A percentile compares a stretch with the other conserved stretches of the same genome.
phyloP scores from a whole-genome alignment of 2,329 filamentous ascomycete species.

The Thermomyces lanuginosus region DNA sequence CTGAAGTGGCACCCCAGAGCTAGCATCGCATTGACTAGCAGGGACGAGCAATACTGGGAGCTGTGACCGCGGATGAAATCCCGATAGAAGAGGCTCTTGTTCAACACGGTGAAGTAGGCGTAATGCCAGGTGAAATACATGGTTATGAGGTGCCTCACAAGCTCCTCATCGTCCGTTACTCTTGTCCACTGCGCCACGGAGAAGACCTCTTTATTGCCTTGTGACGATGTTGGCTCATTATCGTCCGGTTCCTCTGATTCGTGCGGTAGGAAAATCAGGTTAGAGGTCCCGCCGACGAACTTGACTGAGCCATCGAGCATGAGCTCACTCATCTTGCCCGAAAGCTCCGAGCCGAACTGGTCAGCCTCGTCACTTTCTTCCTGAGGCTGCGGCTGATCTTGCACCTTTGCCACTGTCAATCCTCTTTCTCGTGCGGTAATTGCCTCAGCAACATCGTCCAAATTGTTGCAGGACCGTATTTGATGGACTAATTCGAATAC shows the following conservation, averaged over 20 bases:
- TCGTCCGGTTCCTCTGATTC: constrained; percentile 27
- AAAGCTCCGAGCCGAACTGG: constrained; percentile 60
- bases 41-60: constrained; percentile 67
- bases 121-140: constrained; percentile 99
- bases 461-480: constrained; percentile 70
- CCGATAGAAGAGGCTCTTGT: constrained; percentile 68
- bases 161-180: constrained; percentile 61
- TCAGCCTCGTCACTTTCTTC: constrained; percentile 27
- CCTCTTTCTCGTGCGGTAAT: constrained; percentile 40
- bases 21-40: constrained; percentile 87
- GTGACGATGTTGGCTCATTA: constrained; percentile 17
- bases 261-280: constrained; percentile 63
- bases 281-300: constrained; percentile 87
- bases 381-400: constrained; percentile 15
- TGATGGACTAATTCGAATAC: constrained; percentile 65
- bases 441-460: constrained; percentile 47
- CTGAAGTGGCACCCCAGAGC: constrained; percentile 90
- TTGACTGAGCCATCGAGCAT: constrained; percentile 72
- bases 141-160: constrained; percentile 75
- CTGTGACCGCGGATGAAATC: constrained; percentile 60
- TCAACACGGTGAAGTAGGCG: constrained; percentile 82
- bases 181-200: constrained; percentile 74
- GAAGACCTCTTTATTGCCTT: constrained; percentile 39
- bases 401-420: constrained; percentile 24
- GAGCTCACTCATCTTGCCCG: constrained; percentile 84